These are phyloP conservation scores for Blastocystis sp. DNA, from an alignment of 352 stramenopile species.

Conservation along the genomic window DNA sequence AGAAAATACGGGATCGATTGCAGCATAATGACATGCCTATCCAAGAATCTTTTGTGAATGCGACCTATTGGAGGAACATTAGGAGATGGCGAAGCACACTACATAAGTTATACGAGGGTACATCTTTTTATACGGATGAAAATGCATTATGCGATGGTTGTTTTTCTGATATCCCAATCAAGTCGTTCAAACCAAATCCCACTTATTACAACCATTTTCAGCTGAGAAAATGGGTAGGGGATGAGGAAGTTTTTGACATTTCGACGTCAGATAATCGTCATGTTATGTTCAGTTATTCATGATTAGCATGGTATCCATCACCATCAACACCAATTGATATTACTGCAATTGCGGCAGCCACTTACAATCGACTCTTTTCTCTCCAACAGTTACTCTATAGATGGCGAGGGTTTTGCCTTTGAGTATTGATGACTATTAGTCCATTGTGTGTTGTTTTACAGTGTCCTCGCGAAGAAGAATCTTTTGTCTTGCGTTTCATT, in stretches of 20 bases:
- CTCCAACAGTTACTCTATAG: conserved; percentile 13
- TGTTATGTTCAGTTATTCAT: neutral
- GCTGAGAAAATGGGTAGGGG: conserved; percentile 4
- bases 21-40: neutral
- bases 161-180: neutral
- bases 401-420: neutral
- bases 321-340: neutral
- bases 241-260: neutral
- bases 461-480: neutral
- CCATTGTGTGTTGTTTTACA: neutral
- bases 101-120: neutral
- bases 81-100: neutral
- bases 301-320: neutral
- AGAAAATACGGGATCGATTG: neutral
- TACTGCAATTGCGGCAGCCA: conserved; percentile 8
- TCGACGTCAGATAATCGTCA: neutral
- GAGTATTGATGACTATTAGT: neutral
- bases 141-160: neutral
- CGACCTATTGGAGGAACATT: neutral
- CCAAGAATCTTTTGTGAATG: neutral
- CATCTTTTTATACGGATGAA: neutral
- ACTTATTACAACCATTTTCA: neutral
- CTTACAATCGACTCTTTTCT: conserved; percentile 36
- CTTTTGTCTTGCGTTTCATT: neutral
- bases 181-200: neutral